These are phyloP conservation scores for Elaeis oleifera DNA, from an alignment of 202 grass and related monocot species.

Conservation along the genomic window DNA sequence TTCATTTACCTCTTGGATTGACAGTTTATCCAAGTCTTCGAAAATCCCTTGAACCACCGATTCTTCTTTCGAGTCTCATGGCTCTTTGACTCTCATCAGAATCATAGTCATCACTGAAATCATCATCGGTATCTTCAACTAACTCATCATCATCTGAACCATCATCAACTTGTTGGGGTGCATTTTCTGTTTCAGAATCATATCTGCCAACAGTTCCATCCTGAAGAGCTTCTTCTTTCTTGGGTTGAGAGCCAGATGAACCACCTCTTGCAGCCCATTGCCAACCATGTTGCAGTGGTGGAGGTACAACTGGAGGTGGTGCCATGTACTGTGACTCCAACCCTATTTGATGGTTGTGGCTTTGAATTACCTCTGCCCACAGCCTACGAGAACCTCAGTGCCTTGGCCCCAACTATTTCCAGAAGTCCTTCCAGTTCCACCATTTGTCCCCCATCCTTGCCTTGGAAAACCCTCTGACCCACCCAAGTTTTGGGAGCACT, in stretches of 20 bases:
- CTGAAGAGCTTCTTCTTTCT: conserved; percentile 26
- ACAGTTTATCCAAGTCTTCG: conserved; percentile 43
- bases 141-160: conserved; percentile 35
- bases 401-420: conserved; percentile 34
- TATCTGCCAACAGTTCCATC: conserved; percentile 16
- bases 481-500: conserved; percentile 22
- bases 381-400: conserved; percentile 36
- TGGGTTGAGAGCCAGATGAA: conserved; percentile 32
- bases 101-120: conserved; percentile 55
- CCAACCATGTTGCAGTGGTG: conserved; percentile 48
- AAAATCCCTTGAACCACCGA: conserved; percentile 81
- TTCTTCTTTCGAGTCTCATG: conserved; percentile 61
- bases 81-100: conserved; percentile 63
- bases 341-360: conserved; percentile 21
- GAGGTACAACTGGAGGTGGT: conserved; percentile 27
- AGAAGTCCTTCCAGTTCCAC: conserved; percentile 25
- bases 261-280: conserved; percentile 46
- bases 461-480: conserved; percentile 19
- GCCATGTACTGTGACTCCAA: conserved; percentile 32
- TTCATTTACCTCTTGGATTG: conserved; percentile 61
- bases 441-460: conserved; percentile 30
- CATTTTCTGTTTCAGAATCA: conserved; percentile 35
- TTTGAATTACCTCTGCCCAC: conserved; percentile 33
- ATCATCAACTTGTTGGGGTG: conserved; percentile 20
- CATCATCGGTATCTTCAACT: conserved; percentile 47